Evolutionary conservation across 2,329 filamentous ascomycete species (phyloP).

Genomic region (Ophiostoma novo-ulmi): DNA sequence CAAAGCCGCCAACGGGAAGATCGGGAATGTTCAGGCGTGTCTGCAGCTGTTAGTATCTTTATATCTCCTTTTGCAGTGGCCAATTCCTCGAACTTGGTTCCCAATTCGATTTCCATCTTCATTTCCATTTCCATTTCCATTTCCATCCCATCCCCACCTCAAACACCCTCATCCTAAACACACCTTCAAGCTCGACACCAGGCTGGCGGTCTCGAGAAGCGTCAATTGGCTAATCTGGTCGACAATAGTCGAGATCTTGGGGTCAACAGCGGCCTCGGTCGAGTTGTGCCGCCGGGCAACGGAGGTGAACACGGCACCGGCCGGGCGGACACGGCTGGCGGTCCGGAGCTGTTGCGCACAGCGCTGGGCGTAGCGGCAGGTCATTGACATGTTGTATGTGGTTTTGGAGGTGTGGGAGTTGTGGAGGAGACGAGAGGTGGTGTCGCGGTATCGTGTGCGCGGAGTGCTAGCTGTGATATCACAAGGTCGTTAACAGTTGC

Average conservation of each 20-base stretch:
- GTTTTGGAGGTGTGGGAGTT: background rate
- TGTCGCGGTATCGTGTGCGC: background rate
- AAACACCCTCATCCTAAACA: background rate
- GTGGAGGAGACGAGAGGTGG: background rate
- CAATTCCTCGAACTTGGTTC: background rate
- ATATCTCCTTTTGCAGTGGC: background rate
- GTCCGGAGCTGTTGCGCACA: conserved; percentile 59
- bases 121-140: background rate
- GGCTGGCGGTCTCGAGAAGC: conserved; percentile 90
- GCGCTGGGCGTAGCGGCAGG: conserved; percentile 59
- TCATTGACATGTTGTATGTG: conserved; percentile 51
- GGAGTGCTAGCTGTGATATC: conserved; percentile 7
- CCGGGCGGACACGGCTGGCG: conserved; percentile 42
- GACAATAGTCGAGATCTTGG: conserved; percentile 91
- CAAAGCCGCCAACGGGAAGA: conserved; percentile 88
- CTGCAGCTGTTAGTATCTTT: conserved; percentile 42
- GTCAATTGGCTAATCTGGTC: conserved; percentile 99
- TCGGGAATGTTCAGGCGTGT: conserved; percentile 95
- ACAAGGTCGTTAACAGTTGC: conserved; percentile 10
- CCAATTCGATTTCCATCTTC: background rate
- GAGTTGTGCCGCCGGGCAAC: conserved; percentile 78
- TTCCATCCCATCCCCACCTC: background rate
- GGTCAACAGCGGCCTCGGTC: conserved; percentile 71
- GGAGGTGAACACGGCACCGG: conserved; percentile 41
- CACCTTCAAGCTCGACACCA: conserved; percentile 94